Evolutionary conservation across 1,284 basidiomycete genomes (phyloP).

Genomic region (Vanrija humicola): DNA sequence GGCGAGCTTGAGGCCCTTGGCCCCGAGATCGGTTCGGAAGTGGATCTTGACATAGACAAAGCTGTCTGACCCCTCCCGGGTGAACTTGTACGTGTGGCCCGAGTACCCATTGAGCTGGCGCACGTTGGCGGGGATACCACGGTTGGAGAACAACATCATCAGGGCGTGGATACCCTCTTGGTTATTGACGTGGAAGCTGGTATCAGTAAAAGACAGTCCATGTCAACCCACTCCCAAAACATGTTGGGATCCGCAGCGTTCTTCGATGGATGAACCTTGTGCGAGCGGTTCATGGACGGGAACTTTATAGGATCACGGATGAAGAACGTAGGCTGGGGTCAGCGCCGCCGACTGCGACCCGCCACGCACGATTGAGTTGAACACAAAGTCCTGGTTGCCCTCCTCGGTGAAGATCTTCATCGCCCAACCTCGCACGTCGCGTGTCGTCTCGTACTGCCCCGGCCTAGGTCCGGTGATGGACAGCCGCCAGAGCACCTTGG

Average conservation of each 20-base stretch:
- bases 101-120: constrained; percentile 84
- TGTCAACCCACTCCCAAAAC: constrained; percentile 66
- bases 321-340: constrained; percentile 65
- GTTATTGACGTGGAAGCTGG: constrained; percentile 51
- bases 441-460: constrained; percentile 62
- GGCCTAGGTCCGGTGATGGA: constrained; percentile 72
- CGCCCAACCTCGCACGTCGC: constrained; percentile 84
- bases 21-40: constrained; percentile 69
- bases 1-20: constrained; percentile 58
- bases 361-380: constrained; percentile 7
- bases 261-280: constrained; percentile 62
- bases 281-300: constrained; percentile 71
- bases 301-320: constrained; percentile 79
- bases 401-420: constrained; percentile 84
- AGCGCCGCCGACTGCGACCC: constrained; percentile 24
- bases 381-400: constrained; percentile 78
- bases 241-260: constrained; percentile 44
- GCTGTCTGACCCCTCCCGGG: constrained; percentile 60
- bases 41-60: constrained; percentile 81
- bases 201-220: background rate
- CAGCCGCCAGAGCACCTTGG: constrained; percentile 73
- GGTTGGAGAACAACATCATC: constrained; percentile 74
- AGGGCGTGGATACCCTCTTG: constrained; percentile 64
- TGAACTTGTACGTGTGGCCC: constrained; percentile 43
- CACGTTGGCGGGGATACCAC: constrained; percentile 71